Conservation (phyloP, 495 filamentous ascomycete species). For the Penicillium lagena region DNA sequence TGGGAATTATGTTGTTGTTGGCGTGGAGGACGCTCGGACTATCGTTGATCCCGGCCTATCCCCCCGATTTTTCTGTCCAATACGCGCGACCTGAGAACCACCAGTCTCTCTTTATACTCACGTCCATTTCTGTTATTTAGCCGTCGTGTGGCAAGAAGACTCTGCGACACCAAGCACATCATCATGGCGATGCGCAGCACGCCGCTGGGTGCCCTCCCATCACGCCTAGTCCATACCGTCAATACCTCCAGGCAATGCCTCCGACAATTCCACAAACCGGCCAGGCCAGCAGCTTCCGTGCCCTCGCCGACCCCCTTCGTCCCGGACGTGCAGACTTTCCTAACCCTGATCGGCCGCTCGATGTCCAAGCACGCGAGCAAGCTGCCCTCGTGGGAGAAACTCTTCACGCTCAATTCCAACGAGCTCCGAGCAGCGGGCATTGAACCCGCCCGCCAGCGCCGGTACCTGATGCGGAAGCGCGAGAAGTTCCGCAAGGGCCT, state of each 20-base stretch:
- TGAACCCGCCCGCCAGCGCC: constrained; percentile 72
- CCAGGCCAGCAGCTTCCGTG: constrained; percentile 27
- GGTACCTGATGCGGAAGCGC: constrained; percentile 81
- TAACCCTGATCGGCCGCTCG: constrained; percentile 83
- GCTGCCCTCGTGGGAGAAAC: constrained; percentile 79
- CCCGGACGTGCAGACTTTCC: constrained; percentile 85
- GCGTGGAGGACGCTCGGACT: constrained; percentile 16
- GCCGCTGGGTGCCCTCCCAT: constrained; percentile 19
- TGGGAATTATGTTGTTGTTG: background rate
- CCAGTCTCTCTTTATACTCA: too few species aligned
- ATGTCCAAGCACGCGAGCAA: constrained; percentile 71
- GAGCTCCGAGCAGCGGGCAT: constrained; percentile 79
- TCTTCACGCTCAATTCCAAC: constrained; percentile 70
- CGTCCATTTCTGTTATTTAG: background rate
- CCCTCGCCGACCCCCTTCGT: constrained; percentile 76
- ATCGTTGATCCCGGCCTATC: constrained; percentile 26
- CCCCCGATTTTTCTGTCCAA: constrained; percentile 27
- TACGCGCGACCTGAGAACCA: too few species aligned
- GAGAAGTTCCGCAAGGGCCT: constrained; percentile 71
- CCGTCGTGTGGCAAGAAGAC: background rate
- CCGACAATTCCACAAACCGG: constrained; percentile 24
- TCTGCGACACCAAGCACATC: constrained; percentile 1
- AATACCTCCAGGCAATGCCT: constrained; percentile 23
- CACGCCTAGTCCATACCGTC: constrained; percentile 18
- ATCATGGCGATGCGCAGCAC: constrained; percentile 31